Evolutionary conservation across 345 rosid species (phyloP).

Genomic region (Raphanus sativus): DNA sequence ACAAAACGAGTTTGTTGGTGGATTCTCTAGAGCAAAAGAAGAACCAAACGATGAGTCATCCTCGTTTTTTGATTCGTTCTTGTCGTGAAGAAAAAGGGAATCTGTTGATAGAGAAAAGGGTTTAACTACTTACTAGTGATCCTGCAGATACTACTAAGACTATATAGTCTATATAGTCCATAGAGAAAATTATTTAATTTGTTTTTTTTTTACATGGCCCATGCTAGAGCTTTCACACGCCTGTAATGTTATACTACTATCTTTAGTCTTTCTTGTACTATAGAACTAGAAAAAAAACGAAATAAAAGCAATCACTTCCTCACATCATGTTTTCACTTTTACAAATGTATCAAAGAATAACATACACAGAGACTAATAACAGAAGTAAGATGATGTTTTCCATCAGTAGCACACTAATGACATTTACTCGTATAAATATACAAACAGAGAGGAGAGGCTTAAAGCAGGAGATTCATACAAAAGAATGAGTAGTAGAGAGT

Average conservation of each 20-base stretch:
- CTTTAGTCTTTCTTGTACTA: conserved; percentile 15
- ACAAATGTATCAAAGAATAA: too few species aligned
- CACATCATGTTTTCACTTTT: conserved; percentile 1
- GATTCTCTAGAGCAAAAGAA: conserved; percentile 61
- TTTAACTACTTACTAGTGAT: conserved; percentile 26
- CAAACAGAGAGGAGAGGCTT: neutral
- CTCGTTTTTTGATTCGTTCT: conserved; percentile 51
- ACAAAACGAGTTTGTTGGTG: conserved; percentile 36
- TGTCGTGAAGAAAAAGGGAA: conserved; percentile 34
- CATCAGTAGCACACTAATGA: too few species aligned
- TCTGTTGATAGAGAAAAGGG: neutral
- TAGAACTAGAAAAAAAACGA: conserved; percentile 13
- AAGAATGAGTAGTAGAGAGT: conserved; percentile 62
- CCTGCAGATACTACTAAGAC: conserved; percentile 27
- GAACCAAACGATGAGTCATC: conserved; percentile 57
- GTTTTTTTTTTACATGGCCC: conserved; percentile 30
- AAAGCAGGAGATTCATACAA: conserved; percentile 30
- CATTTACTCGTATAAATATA: too few species aligned
- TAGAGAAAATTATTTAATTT: conserved; percentile 48
- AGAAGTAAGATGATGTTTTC: too few species aligned
- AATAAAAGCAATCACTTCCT: conserved; percentile 25
- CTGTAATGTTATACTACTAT: conserved; percentile 13
- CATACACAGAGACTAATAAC: too few species aligned
- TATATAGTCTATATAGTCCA: conserved; percentile 19
- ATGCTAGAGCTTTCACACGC: conserved; percentile 33